These are phyloP conservation scores for Elsinoe perseae DNA, from an alignment of 2,329 filamentous ascomycete species.

Conservation along the genomic window DNA sequence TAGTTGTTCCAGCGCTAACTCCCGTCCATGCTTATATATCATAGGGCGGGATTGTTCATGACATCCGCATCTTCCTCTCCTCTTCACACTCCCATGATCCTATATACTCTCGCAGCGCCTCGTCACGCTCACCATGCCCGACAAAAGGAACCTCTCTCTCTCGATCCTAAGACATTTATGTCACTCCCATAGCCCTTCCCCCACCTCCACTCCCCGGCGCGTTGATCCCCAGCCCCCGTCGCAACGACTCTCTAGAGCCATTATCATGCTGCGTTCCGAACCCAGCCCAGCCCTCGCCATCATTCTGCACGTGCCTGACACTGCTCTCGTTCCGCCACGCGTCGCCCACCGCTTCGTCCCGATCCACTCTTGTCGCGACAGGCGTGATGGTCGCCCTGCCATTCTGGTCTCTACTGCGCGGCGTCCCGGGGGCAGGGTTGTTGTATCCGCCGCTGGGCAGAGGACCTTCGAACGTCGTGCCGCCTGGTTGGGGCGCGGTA, in stretches of 20 bases:
- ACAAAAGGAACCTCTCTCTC: neutral
- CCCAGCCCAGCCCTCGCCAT: constrained; percentile 14
- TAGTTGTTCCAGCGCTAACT: neutral
- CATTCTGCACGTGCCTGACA: constrained; percentile 59
- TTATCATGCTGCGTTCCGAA: constrained; percentile 25
- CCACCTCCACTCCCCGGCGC: constrained; percentile 18
- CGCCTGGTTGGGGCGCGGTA: constrained; percentile 24
- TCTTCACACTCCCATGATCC: neutral
- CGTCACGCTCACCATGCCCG: too few species aligned
- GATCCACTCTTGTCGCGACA: constrained; percentile 67
- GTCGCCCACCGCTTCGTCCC: constrained; percentile 64
- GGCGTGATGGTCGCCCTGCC: constrained; percentile 40
- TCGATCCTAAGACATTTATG: neutral
- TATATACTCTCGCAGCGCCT: neutral
- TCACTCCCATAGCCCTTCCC: constrained; percentile 25
- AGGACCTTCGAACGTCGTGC: constrained; percentile 17
- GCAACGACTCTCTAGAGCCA: constrained; percentile 26
- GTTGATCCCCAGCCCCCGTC: constrained; percentile 21
- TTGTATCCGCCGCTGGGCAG: constrained; percentile 26
- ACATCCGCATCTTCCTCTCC: neutral
- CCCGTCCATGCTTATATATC: neutral
- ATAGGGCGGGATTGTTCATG: neutral
- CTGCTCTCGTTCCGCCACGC: constrained; percentile 78
- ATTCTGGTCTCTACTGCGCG: constrained; percentile 18
- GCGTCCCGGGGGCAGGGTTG: constrained; percentile 25